Evolutionary conservation across 1,284 basidiomycete genomes (phyloP), one percentile per base, ranked within the genome.

Genomic region (Tranzscheliella williamsii): DNA sequence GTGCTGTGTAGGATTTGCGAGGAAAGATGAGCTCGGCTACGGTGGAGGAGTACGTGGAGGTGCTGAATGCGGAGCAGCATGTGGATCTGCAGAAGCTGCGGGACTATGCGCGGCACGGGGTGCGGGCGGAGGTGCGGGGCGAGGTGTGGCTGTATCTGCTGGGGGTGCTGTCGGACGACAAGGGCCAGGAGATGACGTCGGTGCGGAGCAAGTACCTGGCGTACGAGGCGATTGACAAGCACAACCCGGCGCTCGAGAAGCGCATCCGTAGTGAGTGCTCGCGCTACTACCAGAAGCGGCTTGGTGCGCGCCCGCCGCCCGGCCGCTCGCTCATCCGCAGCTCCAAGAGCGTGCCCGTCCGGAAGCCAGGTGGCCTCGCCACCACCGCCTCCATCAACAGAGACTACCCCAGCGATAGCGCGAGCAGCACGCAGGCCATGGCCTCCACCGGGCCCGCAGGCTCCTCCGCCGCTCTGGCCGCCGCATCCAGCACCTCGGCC

Each of bases 71-170:
- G 2, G 71, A 73, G 27, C 71, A 73, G 61, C 66, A 75, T 36
- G 66, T 76, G 2, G 74, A 76, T 33, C 46, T 76, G 7, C 55
- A 58, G 9, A 72, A 72, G 48, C 63, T 76, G 13, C 57, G 70
- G 13, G 70, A 70, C 36, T 67, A 72, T 21, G 68, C 74, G 5
- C 52, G 74, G 0, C 74, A 76, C 27, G 74, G 74, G 12, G 53
- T 73, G 15, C 73, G 69, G 40, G 56, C 73, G 0, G 54, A 57
- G 15, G 74, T 76, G 0, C 68, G 74, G 11, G 74, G 74, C 23
- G 73, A 76, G 38, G 74, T 76, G 12, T 76, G 74, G 74, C 61
- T 76, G 15, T 75, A 76, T 40, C 61, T 76, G 2, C 69, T 76
- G 13, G 74, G 74, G 32, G 74, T 76, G 5, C 68, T 76, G 6